Base-by-base conservation (phyloP, 371 early-diverging fungal genomes). In the Mucor sp. region DNA sequence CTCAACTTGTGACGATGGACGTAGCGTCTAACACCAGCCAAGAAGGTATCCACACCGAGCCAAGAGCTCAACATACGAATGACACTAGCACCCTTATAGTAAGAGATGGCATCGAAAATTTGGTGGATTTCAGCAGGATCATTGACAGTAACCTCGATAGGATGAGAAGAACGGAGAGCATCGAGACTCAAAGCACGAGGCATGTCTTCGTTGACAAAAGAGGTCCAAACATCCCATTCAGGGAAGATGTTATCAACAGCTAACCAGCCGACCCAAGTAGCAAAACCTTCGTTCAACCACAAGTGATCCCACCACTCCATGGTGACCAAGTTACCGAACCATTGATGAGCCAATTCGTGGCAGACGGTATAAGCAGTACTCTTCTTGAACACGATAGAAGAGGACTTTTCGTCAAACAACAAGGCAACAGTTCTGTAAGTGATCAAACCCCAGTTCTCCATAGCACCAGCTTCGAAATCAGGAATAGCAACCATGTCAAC, bases 231-330 rank as follows among this genome's bases (percentile, higher is more conserved):
- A 69, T 91, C 84, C 93, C 91, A 91, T 47, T 80, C 86, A 33
- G 92, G 92, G 85, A 90, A 92, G 63, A 94, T 77, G 67, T 91
- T 78, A 70, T 91, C 90, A 5, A 90, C 88, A 14, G 95, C 94
- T 70, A 94, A 75, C 84, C 89, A 88, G 6, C 95, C 94, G 17
- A 95, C 95, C 87, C 87, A 88, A n/a, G 95, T 95, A 1, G 96
- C 98, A 77, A 96, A 97, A 23, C 96, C 96, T 82, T 97, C 98
- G 72, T 97, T 97, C 68, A 97, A 82, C 97, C 96, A 96, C 41
- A 97, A 83, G 74, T 94, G 94, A 66, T 88, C 87, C 96, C 96
- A 96, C 96, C 95, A 96, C 63, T 85, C 86, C 92, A 92, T 93
- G 2, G 81, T 78, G 1, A 81, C 83, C 68, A 96, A 78, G 77